Base-by-base conservation (phyloP, 768 basidiomycete genomes). In the Agaricus blazei region DNA sequence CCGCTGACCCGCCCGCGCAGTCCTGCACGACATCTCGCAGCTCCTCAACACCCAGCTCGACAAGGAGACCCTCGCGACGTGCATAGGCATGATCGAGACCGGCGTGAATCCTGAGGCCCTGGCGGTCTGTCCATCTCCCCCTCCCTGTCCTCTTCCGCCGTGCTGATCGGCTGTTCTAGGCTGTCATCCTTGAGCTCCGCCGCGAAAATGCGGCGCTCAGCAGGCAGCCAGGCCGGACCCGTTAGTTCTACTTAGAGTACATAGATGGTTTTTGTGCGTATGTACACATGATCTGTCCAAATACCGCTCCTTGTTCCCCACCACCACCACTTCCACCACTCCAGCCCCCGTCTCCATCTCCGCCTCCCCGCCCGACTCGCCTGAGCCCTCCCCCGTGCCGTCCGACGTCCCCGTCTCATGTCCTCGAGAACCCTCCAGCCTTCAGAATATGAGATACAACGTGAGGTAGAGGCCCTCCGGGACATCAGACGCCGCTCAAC, bases 71-170 rank as follows among this genome's bases (percentile, higher is more conserved):
- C 80, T 96, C n/a, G 91, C 88, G 36, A 93, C 89, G 26, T 96
- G 93, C 67, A 84, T 96, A 24, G 81, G 85, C 40, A 86, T 96
- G 87, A 93, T 96, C 62, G 93, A 96, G 72, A 86, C 83, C 58
- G 93, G 93, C 15, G 90, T 89, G 46, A 96, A 95, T 68, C 91
- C 93, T 9, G 92, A 95, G 64, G 93, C 92, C 0, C 76, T 96
- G 45, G 93, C 93, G 62, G 93, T 95, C 66, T 52, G 69, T 63
- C 36, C 52, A 52, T 43, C 43, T 65, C n/a, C 34, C 43, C 37
- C 37, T 34, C 3, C 34, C 28, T 53, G 26, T 47, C 36, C 45
- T 26, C 45, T 29, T 49, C 26, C 34, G n/a, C 57, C 53, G 48
- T 49, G 41, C 59, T 49, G 57, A 57, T 52, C 49, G 44, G 19